These are phyloP conservation scores for Stephania yunnanensis DNA, from an alignment of 164 flowering plant species.

Conservation along the genomic window DNA sequence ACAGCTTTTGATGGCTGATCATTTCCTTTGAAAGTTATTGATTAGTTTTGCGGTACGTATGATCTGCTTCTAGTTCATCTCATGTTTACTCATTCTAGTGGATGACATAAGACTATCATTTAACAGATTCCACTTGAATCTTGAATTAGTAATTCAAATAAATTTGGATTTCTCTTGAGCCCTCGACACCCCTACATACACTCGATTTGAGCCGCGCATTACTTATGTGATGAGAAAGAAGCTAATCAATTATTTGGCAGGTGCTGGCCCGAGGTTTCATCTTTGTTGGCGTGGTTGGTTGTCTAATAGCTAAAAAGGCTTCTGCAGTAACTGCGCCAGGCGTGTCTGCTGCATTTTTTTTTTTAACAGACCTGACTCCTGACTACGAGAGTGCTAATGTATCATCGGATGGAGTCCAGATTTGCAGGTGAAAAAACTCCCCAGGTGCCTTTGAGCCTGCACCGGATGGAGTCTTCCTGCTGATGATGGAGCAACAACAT, in stretches of 20 bases:
- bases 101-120: neutral
- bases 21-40: constrained; percentile 46
- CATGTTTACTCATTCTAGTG: neutral
- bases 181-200: neutral
- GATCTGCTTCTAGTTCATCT: neutral
- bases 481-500: neutral
- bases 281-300: neutral
- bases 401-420: no score
- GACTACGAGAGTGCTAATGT: neutral
- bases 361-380: neutral
- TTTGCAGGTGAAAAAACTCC: neutral
- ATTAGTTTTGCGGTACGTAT: constrained; percentile 9
- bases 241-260: neutral
- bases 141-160: neutral
- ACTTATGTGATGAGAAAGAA: neutral
- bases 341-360: no score
- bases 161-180: neutral
- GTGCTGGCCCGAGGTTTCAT: neutral
- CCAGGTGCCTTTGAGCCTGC: neutral
- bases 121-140: neutral
- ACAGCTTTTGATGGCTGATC: constrained; percentile 63
- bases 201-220: no score
- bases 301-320: neutral
- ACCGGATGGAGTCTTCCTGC: neutral
- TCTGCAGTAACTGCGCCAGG: neutral